Evolutionary conservation across 805 yeast genomes (phyloP).

Genomic region (Suhomyces prunicola): DNA sequence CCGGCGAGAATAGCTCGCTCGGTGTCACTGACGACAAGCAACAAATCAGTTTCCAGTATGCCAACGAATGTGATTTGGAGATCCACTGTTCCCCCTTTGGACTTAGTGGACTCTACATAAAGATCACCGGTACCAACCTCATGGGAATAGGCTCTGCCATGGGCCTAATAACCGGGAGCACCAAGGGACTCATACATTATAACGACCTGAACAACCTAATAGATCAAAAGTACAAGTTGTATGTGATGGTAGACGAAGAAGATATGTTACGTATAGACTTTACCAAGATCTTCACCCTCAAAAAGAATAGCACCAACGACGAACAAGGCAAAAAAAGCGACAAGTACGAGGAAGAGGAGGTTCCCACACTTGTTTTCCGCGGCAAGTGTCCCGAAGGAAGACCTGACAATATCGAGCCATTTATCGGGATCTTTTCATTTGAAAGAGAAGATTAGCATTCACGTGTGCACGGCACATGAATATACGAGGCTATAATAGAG

Average conservation of each 20-base stretch:
- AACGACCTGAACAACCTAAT: slow-evolving; percentile 45
- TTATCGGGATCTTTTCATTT: slow-evolving; percentile 53
- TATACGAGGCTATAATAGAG: background rate
- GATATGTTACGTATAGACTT: slow-evolving; percentile 49
- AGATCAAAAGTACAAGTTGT: slow-evolving; percentile 47
- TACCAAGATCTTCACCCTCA: slow-evolving; percentile 40
- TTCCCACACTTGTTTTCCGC: slow-evolving; percentile 47
- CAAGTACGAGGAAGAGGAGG: slow-evolving; percentile 35
- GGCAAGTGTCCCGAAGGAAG: slow-evolving; percentile 53
- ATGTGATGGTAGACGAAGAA: slow-evolving; percentile 46
- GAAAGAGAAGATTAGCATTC: slow-evolving; percentile 36
- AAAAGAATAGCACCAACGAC: slow-evolving; percentile 6
- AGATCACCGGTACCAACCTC: slow-evolving; percentile 45
- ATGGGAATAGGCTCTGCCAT: slow-evolving; percentile 56
- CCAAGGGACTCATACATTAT: slow-evolving; percentile 48
- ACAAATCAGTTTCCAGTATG: slow-evolving; percentile 36
- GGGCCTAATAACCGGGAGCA: slow-evolving; percentile 54
- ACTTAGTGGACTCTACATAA: slow-evolving; percentile 48
- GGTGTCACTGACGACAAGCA: slow-evolving; percentile 1
- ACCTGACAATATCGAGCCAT: slow-evolving; percentile 51
- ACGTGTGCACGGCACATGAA: background rate
- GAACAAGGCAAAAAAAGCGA: slow-evolving; percentile 14
- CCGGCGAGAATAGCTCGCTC: background rate
- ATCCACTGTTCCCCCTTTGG: slow-evolving; percentile 59
- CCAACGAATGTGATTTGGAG: slow-evolving; percentile 51